Percentiles rank a stretch among this genome's conserved stretches.
These are phyloP conservation scores for Zasmidium cellare DNA, from an alignment of 2,329 filamentous ascomycete species.

Conservation along the genomic window DNA sequence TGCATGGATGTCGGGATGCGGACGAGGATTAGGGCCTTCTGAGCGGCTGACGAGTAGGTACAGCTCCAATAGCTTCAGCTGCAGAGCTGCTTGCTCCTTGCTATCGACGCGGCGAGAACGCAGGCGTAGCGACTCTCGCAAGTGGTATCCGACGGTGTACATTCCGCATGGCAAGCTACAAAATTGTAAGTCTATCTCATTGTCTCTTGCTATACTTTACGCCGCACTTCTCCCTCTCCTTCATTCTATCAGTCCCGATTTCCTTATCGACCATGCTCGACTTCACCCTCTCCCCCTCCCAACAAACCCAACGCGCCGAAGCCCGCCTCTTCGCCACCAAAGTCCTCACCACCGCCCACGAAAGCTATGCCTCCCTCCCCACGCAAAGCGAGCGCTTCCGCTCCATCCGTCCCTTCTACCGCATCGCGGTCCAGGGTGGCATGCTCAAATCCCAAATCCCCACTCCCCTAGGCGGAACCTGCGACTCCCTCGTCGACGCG, in stretches of 20 bases:
- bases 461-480: constrained; percentile 47
- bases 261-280: constrained; percentile 30
- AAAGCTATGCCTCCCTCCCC: constrained; percentile 26
- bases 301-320: constrained; percentile 30
- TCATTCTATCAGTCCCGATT: no score
- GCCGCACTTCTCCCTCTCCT: no score
- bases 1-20: neutral
- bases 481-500: constrained; percentile 48
- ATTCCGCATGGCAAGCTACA: no score
- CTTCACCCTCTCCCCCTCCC: constrained; percentile 33
- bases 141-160: neutral
- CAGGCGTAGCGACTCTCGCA: no score
- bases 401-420: constrained; percentile 50
- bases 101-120: neutral
- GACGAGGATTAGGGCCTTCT: neutral
- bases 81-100: neutral
- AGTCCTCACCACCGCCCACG: constrained; percentile 28
- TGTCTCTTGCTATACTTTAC: no score
- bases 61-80: neutral
- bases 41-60: neutral
- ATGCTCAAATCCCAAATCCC: constrained; percentile 52
- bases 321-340: constrained; percentile 30
- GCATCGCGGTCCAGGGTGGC: constrained; percentile 44
- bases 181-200: neutral
- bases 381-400: constrained; percentile 46